Evolutionary conservation across 257 asterid species (phyloP).

Genomic region (Catharanthus roseus): DNA sequence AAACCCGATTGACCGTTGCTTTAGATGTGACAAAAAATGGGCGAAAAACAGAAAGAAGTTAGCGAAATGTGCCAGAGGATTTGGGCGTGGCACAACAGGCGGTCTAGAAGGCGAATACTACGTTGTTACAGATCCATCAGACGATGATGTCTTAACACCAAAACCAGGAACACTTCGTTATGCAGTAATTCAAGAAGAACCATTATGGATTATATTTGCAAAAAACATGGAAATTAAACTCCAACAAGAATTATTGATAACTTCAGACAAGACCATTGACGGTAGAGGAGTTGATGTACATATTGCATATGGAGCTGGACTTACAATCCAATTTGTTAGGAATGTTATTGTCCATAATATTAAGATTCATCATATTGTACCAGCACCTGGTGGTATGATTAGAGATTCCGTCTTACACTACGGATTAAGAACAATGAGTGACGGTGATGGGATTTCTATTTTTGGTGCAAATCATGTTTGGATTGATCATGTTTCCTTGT

Average conservation of each 20-base stretch:
- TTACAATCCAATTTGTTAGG: slow-evolving; percentile 60
- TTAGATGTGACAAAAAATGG: slow-evolving; percentile 64
- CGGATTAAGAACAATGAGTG: slow-evolving; percentile 61
- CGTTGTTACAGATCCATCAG: slow-evolving; percentile 42
- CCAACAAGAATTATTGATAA: slow-evolving; percentile 43
- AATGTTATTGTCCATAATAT: slow-evolving; percentile 63
- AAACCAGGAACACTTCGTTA: slow-evolving; percentile 52
- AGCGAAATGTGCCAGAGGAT: slow-evolving; percentile 56
- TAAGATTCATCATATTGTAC: slow-evolving; percentile 48
- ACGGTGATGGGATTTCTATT: slow-evolving; percentile 65
- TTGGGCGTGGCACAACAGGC: slow-evolving; percentile 40
- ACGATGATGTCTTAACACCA: slow-evolving; percentile 28
- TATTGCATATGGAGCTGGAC: slow-evolving; percentile 69
- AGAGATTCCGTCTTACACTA: slow-evolving; percentile 49
- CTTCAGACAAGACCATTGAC: slow-evolving; percentile 64
- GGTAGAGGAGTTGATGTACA: slow-evolving; percentile 64
- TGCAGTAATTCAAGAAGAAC: slow-evolving; percentile 49
- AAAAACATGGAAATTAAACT: slow-evolving; percentile 45
- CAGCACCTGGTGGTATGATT: slow-evolving; percentile 49
- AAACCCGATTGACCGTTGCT: slow-evolving; percentile 67
- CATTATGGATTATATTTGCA: slow-evolving; percentile 51
- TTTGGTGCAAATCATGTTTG: slow-evolving; percentile 54
- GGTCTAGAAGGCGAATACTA: slow-evolving; percentile 36
- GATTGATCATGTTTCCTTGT: slow-evolving; percentile 64
- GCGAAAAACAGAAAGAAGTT: slow-evolving; percentile 45